These are phyloP conservation scores for Priceomyces castillae DNA, from an alignment of 805 yeast species.

Conservation along the genomic window DNA sequence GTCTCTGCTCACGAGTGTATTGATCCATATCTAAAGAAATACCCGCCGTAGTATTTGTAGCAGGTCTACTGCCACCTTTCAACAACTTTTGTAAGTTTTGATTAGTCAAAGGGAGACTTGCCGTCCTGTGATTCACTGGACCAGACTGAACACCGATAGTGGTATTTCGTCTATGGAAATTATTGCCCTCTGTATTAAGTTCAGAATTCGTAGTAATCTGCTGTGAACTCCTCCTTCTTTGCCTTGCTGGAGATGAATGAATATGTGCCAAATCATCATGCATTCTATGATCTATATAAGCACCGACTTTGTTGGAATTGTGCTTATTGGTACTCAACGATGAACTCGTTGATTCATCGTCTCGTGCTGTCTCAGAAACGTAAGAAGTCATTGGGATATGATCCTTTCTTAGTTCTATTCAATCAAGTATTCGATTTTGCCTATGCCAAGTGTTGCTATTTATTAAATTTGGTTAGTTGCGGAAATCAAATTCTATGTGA, in stretches of 20 bases:
- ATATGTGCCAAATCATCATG: constrained; percentile 26
- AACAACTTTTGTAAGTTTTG: constrained; percentile 32
- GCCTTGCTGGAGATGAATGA: constrained; percentile 28
- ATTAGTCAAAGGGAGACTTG: constrained; percentile 34
- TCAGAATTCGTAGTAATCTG: background rate
- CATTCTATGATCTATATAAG: constrained; percentile 30
- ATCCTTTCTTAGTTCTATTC: constrained; percentile 1
- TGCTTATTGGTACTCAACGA: constrained; percentile 6
- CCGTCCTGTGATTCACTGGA: background rate
- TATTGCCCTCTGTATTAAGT: background rate
- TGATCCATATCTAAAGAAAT: constrained; percentile 42
- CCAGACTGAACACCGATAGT: constrained; percentile 5
- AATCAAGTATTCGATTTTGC: no score
- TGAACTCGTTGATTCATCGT: constrained; percentile 8
- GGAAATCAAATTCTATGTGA: background rate
- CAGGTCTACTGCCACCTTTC: constrained; percentile 7
- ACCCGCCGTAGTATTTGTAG: constrained; percentile 16
- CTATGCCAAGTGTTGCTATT: background rate
- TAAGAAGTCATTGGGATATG: constrained; percentile 3
- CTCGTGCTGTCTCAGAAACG: background rate
- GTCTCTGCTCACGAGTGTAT: constrained; percentile 32
- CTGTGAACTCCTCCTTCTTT: constrained; percentile 22
- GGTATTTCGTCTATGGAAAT: background rate
- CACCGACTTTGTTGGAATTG: constrained; percentile 15
- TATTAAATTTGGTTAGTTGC: background rate